A percentile compares a stretch with the other conserved stretches of the same genome.
phyloP scores from a whole-genome alignment of 768 basidiomycete genomes.

The Trametes elegans region DNA sequence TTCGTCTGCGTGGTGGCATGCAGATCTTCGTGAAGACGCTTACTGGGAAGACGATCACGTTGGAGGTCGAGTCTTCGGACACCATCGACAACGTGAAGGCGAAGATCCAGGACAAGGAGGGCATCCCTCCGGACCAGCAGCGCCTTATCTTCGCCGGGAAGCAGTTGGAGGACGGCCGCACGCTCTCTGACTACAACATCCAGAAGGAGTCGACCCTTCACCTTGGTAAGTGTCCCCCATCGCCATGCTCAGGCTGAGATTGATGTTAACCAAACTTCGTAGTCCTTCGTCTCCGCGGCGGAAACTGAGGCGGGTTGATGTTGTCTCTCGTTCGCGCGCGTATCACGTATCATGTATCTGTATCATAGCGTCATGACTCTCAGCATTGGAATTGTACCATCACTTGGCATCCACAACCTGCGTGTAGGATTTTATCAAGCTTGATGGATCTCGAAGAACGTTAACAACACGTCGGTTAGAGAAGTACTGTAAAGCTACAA shows the following conservation, averaged over 20 bases:
- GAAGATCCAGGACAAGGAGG: conserved; percentile 35
- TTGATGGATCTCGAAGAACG: no score
- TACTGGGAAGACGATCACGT: conserved; percentile 55
- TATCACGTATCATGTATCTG: conserved; percentile 1
- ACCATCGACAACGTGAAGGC: conserved; percentile 36
- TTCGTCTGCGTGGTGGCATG: conserved; percentile 36
- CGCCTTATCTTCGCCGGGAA: conserved; percentile 34
- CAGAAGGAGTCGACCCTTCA: conserved; percentile 32
- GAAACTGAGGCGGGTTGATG: conserved; percentile 42
- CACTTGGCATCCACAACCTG: background rate
- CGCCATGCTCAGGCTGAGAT: background rate
- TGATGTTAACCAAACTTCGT: background rate
- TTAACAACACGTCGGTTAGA: no score
- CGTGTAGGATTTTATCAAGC: no score
- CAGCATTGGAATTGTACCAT: conserved; percentile 3
- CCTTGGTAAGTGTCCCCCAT: conserved; percentile 28
- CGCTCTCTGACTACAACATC: conserved; percentile 38
- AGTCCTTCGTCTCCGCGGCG: conserved; percentile 72
- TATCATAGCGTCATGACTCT: background rate
- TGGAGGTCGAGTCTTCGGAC: conserved; percentile 47
- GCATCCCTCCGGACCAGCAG: conserved; percentile 34
- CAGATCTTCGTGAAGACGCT: conserved; percentile 54
- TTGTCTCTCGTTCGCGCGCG: background rate
- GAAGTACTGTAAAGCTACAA: no score
- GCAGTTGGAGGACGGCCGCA: conserved; percentile 34